Conservation (phyloP, 768 basidiomycete species). For the Mycena pura region DNA sequence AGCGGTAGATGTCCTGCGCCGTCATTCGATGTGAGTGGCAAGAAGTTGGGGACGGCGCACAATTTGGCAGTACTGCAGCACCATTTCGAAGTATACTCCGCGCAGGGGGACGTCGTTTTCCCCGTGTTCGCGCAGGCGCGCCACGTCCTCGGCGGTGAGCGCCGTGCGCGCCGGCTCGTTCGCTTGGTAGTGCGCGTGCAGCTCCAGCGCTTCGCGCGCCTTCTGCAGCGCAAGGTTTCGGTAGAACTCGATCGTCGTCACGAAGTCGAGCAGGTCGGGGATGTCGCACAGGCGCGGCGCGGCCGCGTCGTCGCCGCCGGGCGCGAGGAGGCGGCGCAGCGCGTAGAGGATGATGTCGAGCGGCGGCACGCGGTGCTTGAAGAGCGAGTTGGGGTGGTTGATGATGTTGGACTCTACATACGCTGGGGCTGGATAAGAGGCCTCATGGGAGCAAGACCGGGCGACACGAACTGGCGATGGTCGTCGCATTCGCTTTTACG, state of each 20-base stretch:
- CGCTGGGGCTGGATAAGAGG: constrained; percentile 14
- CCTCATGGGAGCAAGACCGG: background rate
- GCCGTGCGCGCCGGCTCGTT: background rate
- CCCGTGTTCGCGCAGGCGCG: background rate
- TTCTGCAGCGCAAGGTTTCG: constrained; percentile 12
- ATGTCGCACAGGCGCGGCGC: background rate
- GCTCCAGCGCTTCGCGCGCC: constrained; percentile 8
- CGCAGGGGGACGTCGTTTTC: background rate
- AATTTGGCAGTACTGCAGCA: constrained; percentile 2
- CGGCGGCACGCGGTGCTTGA: constrained; percentile 16
- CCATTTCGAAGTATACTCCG: constrained; percentile 5
- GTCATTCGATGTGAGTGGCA: background rate
- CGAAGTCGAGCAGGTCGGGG: constrained; percentile 23
- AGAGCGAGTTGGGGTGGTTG: constrained; percentile 18
- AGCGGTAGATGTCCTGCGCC: constrained; percentile 17
- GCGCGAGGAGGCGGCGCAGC: background rate
- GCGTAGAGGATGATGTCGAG: constrained; percentile 23
- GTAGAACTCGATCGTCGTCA: constrained; percentile 24
- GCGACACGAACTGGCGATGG: constrained; percentile 8
- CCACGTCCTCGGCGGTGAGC: background rate
- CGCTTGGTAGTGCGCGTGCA: background rate
- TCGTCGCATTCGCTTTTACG: background rate
- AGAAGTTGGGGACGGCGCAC: constrained; percentile 1
- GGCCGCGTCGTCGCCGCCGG: background rate
- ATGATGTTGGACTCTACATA: constrained; percentile 16